Evolutionary conservation across 2,329 filamentous ascomycete genomes (phyloP), one percentile per base, ranked within the genome.

Genomic region (Seiridium unicorne): DNA sequence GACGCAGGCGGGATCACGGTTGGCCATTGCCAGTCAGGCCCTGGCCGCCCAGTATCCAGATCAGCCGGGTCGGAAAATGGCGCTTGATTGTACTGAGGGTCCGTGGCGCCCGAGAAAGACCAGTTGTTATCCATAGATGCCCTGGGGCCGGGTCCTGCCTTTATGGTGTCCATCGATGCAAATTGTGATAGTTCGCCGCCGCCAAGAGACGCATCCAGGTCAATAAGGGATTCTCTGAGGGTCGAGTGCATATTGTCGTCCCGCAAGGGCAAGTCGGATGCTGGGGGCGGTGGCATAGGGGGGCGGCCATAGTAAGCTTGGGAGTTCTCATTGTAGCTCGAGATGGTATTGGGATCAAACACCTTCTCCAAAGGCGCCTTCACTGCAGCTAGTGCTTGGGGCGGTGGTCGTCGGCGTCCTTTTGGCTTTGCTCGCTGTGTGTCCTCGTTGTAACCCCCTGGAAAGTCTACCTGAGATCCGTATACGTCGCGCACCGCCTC

Each of bases 261-360:
- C 34, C 85, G 78, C 1, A 89, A 71, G 0, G 86, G 85, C 6
- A 89, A 76, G 66, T 89, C 86, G 0, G 84, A 87, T 7, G 66
- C 65, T 3, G 70, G 62, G 18, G 49, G 49, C 34, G 49, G 49
- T 36, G 49, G 73, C 2, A 76, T 76, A 34, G 79, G 75, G 0
- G 72, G 73, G 40, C 74, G 76, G 18, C 84, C 83, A 65, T 89
- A 89, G 66, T 88, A 87, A 46, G 77, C 77, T 36, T 83, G 77
- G 18, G 84, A 86, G 63, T 89, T 88, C 61, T 89, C 86, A 32
- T 86, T 81, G 63, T 89, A 89, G 62, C 81, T 86, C 2, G 85
- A 84, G 40, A 86, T 81, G 0, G 86, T 88, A 68, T 88, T 86
- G 4, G 85, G 85, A 61, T 89, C 86, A 67, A 89, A 89, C 0